phyloP scores from a whole-genome alignment of 306 rosid species.

The Potentilla sterilis region DNA sequence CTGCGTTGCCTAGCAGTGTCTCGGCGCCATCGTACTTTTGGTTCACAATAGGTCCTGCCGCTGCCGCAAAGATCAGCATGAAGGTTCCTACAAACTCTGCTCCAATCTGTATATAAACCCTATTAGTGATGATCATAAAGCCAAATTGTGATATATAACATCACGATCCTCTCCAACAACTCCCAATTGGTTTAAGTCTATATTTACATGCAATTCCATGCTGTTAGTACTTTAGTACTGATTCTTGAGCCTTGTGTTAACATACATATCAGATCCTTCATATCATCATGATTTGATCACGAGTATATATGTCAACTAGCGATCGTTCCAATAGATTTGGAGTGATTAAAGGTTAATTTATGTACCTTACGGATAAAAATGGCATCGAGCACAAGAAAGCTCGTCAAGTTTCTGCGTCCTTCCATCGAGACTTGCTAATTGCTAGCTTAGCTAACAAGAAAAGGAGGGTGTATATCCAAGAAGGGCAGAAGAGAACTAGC shows the following conservation, averaged over 20 bases:
- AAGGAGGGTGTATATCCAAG: not conserved
- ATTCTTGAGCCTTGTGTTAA: not conserved
- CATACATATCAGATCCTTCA: not conserved
- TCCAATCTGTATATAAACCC: slow-evolving; percentile 15
- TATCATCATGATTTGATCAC: not conserved
- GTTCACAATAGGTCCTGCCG: slow-evolving; percentile 40
- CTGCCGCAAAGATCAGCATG: slow-evolving; percentile 45
- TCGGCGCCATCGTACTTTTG: slow-evolving; percentile 30
- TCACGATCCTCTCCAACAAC: not conserved
- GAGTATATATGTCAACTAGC: not conserved
- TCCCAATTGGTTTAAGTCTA: not conserved
- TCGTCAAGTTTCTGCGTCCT: not conserved
- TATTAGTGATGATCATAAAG: not conserved
- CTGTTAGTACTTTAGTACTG: not conserved
- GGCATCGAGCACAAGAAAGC: not conserved
- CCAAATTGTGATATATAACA: not conserved
- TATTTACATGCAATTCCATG: not conserved
- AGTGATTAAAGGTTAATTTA: not conserved
- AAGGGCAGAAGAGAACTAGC: not conserved
- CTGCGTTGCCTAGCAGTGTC: slow-evolving; percentile 36
- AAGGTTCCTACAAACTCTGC: slow-evolving; percentile 60
- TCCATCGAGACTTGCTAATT: not conserved
- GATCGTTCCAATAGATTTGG: not conserved
- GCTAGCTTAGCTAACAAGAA: not conserved
- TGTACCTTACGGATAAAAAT: slow-evolving; percentile 18